These are phyloP conservation scores for Trichosporon inkin DNA, from an alignment of 1,284 basidiomycete genomes.

Conservation along the genomic window DNA sequence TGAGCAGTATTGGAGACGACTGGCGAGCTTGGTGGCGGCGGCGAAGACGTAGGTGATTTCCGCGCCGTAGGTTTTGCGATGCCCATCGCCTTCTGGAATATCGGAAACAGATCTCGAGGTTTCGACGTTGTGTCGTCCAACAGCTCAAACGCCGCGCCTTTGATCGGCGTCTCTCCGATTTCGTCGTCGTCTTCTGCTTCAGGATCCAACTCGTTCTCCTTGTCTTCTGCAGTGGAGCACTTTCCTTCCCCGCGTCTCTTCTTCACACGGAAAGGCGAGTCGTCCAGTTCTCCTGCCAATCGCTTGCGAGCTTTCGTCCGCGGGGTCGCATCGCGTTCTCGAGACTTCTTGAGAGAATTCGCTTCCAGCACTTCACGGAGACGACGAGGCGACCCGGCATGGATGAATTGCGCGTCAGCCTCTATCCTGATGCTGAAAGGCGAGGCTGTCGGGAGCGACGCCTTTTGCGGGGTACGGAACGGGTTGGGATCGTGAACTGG, in stretches of 20 bases:
- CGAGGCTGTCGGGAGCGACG: background rate
- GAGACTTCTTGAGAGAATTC: constrained; percentile 28
- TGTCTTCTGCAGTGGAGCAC: constrained; percentile 1
- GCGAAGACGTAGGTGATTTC: background rate
- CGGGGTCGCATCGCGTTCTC: constrained; percentile 36
- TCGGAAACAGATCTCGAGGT: constrained; percentile 16
- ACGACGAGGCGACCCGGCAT: constrained; percentile 39
- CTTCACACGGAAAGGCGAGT: constrained; percentile 38
- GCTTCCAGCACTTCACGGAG: constrained; percentile 40
- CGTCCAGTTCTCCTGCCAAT: constrained; percentile 45
- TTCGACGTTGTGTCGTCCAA: constrained; percentile 1
- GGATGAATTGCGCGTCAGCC: constrained; percentile 38
- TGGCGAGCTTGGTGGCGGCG: background rate
- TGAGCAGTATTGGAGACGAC: background rate
- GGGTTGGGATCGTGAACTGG: constrained; percentile 45
- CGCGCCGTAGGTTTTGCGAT: background rate
- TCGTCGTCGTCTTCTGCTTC: constrained; percentile 14
- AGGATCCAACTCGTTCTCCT: background rate
- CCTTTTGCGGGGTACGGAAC: constrained; percentile 31
- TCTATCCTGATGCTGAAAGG: background rate
- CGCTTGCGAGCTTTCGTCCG: constrained; percentile 46
- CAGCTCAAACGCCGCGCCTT: constrained; percentile 15
- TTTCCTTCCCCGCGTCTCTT: constrained; percentile 1
- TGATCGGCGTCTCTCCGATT: constrained; percentile 20
- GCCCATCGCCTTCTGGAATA: constrained; percentile 15